These are phyloP conservation scores for Boletus reticulatus DNA, from an alignment of 768 basidiomycete species.

Conservation along the genomic window DNA sequence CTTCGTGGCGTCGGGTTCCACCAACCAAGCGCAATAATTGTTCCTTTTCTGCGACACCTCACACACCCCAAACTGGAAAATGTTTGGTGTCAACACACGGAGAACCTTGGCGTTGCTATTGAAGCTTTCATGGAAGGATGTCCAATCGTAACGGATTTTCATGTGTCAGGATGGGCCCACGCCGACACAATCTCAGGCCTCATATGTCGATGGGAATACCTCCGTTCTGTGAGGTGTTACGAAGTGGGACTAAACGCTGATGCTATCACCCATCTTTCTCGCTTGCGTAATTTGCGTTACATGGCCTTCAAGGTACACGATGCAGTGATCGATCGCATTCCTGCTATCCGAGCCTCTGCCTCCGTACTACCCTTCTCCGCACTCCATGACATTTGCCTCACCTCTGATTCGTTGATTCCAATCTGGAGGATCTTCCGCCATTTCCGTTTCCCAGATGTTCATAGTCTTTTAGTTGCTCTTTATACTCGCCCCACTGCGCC, in stretches of 20 bases:
- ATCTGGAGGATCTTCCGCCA: neutral
- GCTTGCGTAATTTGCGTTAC: neutral
- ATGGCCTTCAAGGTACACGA: neutral
- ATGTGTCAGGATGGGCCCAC: neutral
- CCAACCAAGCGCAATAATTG: neutral
- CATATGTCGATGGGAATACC: slow-evolving; percentile 8
- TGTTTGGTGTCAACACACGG: neutral
- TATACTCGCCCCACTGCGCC: neutral
- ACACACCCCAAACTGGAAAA: neutral
- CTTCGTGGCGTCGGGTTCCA: neutral
- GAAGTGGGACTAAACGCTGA: neutral
- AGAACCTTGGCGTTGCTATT: neutral
- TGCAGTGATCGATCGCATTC: neutral
- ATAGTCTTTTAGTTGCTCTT: neutral
- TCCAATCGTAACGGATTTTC: neutral
- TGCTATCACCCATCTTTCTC: slow-evolving; percentile 4
- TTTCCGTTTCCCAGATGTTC: neutral
- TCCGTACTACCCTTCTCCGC: neutral
- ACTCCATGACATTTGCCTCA: neutral
- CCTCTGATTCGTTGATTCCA: neutral
- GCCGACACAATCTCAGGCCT: neutral
- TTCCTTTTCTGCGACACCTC: slow-evolving; percentile 10
- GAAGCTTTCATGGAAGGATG: neutral
- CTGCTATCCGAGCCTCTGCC: neutral
- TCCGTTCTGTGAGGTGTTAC: neutral